Base-by-base conservation (phyloP, 805 yeast genomes). In the Kodamaea kakaduensis region DNA sequence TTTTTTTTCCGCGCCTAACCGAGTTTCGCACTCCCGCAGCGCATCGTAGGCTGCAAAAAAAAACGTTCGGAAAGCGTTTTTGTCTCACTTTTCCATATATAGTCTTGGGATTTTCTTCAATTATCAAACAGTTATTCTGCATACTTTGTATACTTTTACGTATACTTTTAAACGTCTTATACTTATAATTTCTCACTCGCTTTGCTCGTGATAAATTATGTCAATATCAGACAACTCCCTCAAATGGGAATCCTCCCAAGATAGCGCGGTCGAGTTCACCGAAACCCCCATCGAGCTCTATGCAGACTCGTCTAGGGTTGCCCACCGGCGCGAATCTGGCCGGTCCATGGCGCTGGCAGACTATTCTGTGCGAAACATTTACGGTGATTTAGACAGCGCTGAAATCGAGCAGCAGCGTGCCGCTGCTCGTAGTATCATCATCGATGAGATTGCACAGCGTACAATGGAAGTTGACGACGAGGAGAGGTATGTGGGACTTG, bases 321-420 rank as follows among this genome's bases (percentile, higher is more conserved):
- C 16, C 10, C 27, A 20, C 12, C 29, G 29, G 12, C 29, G 29
- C 6, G 29, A 18, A 18, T 26, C 29, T 5, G 29, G 29, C n/a
- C 19, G 31, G 25, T 25, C 31, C n/a, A 20, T 19, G 18, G 31
- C 17, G 4, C 23, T 20, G 20, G 31, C 17, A 12, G 34, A 34
- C 29, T 58, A 49, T 43, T 52, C 62, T 3, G 56, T 53, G 5
- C 48, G 51, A 19, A 60, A 56, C 16, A 59, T 61, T n/a, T 59
- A 52, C 38, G 64, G 67, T 4, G 59, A 51, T 37, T 40, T 59
- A 42, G 51, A 50, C 20, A 42, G 46, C 23, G 52, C 47, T 9
- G 63, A 61, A 35, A 55, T 63, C 19, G 54, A 51, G 10, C 33
- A 55, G 17, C 54, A 54, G 31, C 46, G 71, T 37, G 41, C 50